Conservation (phyloP, 371 early-diverging fungal species). For the Mucor lusitanicus region DNA sequence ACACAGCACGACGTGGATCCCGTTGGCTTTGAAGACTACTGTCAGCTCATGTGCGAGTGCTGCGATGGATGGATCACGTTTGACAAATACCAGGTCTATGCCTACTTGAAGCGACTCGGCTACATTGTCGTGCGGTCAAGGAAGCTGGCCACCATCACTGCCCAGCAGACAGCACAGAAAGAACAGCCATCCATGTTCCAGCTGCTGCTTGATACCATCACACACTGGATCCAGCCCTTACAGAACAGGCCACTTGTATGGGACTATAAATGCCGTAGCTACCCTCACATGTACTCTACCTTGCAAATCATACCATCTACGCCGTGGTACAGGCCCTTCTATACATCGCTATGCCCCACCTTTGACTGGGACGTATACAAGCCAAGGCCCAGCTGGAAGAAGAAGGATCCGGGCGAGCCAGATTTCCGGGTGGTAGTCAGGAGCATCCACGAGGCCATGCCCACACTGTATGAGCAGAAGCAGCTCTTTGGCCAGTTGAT, state of each 20-base stretch:
- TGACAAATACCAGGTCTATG: conserved; percentile 51
- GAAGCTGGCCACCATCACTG: background rate
- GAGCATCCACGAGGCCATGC: conserved; percentile 15
- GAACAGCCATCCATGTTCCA: background rate
- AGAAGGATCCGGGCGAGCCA: conserved; percentile 52
- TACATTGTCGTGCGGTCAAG: conserved; percentile 39
- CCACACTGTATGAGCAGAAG: conserved; percentile 12
- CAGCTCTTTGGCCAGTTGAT: conserved; percentile 6
- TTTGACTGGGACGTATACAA: conserved; percentile 59
- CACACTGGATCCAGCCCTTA: background rate
- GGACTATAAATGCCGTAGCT: background rate
- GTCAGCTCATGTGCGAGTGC: conserved; percentile 22
- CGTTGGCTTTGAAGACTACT: conserved; percentile 21
- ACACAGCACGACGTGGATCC: background rate
- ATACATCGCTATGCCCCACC: background rate
- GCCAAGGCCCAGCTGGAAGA: conserved; percentile 54
- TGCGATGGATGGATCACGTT: conserved; percentile 35
- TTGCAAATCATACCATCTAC: conserved; percentile 25
- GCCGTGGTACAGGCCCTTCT: conserved; percentile 30
- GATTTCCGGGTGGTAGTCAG: conserved; percentile 47
- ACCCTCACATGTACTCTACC: conserved; percentile 21
- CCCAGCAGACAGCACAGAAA: background rate
- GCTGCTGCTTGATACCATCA: background rate
- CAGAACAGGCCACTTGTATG: background rate
- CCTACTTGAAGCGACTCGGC: conserved; percentile 56